phyloP scores from a whole-genome alignment of 192 early-diverging fungal genomes.

The Coemansia sp. region DNA sequence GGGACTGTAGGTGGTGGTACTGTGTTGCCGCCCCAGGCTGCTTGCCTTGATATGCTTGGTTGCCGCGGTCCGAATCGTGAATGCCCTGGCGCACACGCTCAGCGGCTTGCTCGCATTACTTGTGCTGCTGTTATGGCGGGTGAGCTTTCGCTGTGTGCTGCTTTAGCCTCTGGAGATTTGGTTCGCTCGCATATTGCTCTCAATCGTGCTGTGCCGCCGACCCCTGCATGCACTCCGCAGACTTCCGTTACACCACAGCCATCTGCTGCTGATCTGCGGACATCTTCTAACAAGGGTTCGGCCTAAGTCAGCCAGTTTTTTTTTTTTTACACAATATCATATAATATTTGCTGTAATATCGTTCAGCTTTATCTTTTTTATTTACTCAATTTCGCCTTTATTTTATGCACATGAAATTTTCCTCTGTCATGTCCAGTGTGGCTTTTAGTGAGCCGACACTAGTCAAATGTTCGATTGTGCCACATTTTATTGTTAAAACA shows the following conservation, averaged over 20 bases:
- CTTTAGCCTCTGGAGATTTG: slow-evolving; percentile 84
- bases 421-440: too few relatives aligned
- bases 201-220: slow-evolving; percentile 65
- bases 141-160: slow-evolving; percentile 82
- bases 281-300: background rate
- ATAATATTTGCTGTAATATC: background rate
- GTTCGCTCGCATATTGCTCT: slow-evolving; percentile 87
- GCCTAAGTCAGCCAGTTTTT: too few relatives aligned
- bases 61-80: slow-evolving; percentile 77
- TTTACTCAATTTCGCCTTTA: too few relatives aligned
- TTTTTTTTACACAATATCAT: background rate
- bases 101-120: slow-evolving; percentile 80
- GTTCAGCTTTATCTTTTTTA: background rate
- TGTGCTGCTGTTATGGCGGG: slow-evolving; percentile 90
- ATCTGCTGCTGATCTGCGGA: slow-evolving; percentile 16
- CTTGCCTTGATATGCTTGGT: slow-evolving; percentile 86
- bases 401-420: too few relatives aligned
- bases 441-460: too few relatives aligned
- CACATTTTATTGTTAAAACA: too few relatives aligned
- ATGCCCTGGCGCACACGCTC: slow-evolving; percentile 80
- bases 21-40: slow-evolving; percentile 73
- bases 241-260: slow-evolving; percentile 16
- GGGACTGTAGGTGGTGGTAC: slow-evolving; percentile 94
- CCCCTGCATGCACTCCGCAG: slow-evolving; percentile 27
- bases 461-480: too few relatives aligned